A percentile compares a stretch with the other conserved stretches of the same genome.
Evolutionary conservation across 306 rosid species (phyloP).

Genomic region (Gleditsia sinensis): DNA sequence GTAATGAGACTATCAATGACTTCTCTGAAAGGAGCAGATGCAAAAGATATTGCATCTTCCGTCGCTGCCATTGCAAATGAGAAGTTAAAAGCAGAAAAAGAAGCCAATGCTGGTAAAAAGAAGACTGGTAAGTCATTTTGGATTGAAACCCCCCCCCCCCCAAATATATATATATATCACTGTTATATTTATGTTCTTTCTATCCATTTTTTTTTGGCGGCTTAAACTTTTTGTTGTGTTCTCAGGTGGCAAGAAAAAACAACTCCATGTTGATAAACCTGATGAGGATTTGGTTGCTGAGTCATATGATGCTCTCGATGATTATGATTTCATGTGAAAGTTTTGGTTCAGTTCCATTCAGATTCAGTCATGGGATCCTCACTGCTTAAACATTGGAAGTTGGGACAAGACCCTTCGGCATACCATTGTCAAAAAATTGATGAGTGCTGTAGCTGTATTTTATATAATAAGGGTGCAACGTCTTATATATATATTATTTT

Average conservation of each 20-base stretch:
- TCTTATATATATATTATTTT: conserved; percentile 27
- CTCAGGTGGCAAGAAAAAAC: conserved; percentile 86
- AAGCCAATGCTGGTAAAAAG: conserved; percentile 88
- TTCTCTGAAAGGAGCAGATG: conserved; percentile 87
- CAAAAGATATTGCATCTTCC: conserved; percentile 91
- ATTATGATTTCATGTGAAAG: conserved; percentile 87
- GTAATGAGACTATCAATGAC: conserved; percentile 82
- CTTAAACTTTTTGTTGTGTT: conserved; percentile 4
- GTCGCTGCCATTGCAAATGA: conserved; percentile 88
- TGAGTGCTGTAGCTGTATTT: conserved; percentile 44
- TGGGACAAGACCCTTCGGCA: conserved; percentile 54
- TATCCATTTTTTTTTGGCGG: neutral
- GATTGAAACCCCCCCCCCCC: neutral
- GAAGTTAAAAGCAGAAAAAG: conserved; percentile 90
- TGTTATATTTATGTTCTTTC: neutral
- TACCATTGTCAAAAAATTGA: conserved; percentile 35
- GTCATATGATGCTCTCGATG: conserved; percentile 70
- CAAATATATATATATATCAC: no score
- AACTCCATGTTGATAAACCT: conserved; percentile 78
- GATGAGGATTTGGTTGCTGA: conserved; percentile 70
- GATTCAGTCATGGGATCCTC: conserved; percentile 38
- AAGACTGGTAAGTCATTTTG: conserved; percentile 58
- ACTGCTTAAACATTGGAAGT: conserved; percentile 39
- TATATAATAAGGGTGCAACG: conserved; percentile 42
- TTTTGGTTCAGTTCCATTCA: conserved; percentile 34